phyloP scores from a whole-genome alignment of 192 early-diverging fungal species.

The Coemansia guatemalensis region DNA sequence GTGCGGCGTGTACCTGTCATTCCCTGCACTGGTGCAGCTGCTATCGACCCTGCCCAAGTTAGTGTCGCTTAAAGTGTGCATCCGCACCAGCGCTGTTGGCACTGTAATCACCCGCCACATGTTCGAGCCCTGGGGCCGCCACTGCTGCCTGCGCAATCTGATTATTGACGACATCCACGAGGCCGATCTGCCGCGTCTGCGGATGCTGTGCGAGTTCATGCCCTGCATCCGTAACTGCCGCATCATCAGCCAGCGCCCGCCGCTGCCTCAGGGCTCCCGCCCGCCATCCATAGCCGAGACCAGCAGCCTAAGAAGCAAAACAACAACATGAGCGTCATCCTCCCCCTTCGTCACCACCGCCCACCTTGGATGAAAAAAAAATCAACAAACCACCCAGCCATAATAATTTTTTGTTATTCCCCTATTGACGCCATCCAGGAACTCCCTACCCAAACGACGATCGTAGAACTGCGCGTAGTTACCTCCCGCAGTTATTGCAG shows the following conservation, averaged over 20 bases:
- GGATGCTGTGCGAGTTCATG: constrained; percentile 52
- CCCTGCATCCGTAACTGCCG: constrained; percentile 51
- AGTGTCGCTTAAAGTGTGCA: constrained; percentile 43
- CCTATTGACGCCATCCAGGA: background rate
- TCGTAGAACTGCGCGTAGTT: background rate
- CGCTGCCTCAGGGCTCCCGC: background rate
- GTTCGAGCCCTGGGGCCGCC: constrained; percentile 56
- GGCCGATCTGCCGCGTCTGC: constrained; percentile 40
- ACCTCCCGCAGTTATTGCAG: background rate
- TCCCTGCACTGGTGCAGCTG: constrained; percentile 52
- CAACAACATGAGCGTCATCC: constrained; percentile 1
- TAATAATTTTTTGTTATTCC: constrained; percentile 6
- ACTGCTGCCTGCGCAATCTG: constrained; percentile 41
- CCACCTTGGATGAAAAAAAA: background rate
- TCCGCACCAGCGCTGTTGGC: constrained; percentile 38
- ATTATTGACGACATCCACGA: constrained; percentile 52
- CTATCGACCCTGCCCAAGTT: constrained; percentile 44
- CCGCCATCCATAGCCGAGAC: constrained; percentile 9
- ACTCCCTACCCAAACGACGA: background rate
- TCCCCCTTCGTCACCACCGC: background rate
- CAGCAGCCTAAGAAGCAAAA: constrained; percentile 17
- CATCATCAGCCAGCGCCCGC: constrained; percentile 26
- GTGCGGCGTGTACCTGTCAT: constrained; percentile 51
- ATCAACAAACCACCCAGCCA: background rate
- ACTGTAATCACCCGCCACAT: constrained; percentile 40